Base-by-base conservation (phyloP, 2,329 filamentous ascomycete species). In the Penicillium sp. region DNA sequence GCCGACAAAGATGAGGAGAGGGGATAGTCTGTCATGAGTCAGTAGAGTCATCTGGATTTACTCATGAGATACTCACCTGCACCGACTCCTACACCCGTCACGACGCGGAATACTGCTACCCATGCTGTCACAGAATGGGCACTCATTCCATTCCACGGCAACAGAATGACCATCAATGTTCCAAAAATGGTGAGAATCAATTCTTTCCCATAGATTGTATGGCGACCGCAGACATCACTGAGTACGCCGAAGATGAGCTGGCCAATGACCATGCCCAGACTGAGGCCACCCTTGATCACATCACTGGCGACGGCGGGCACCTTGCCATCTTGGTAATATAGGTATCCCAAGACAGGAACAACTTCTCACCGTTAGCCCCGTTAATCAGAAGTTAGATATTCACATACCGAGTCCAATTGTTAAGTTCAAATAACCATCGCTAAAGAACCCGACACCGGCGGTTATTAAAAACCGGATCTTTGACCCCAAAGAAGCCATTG, bases 1-100 rank as follows among this genome's bases (percentile, higher is more conserved):
- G 44, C 54, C 9, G 52, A 41, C 7, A 55, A 25, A 14, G 49
- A 51, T 10, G 58, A 58, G 24, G 55, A 56, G 3, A 55, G 36
- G n/a, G 48, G 52, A 25, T 53, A 58, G 30, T 33, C 30, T 33
- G 14, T 2, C 2, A 33, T n/a, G 13, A 5, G 5, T 33, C 13
- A 33, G 30, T n/a, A n/a, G 13, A 5, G 14, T 1, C 2, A 5
- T 33, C 30, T 33, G 7, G 14, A 2, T n/a, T 6, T 6, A n/a
- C 5, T n/a, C 7, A 33, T 6, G 13, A n/a, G n/a, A 14, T n/a
- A n/a, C 30, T 33, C 14, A 33, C 30, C 30, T 13, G 30, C 30
- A 33, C 30, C 30, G 13, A 33, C n/a, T 33, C 30, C 30, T 33
- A 33, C 14, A n/a, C 30, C 30, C 13, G 30, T 33, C 30, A 33